Percentiles rank a stretch among this genome's conserved stretches.
Evolutionary conservation across 306 rosid species (phyloP).

Genomic region (Hylodesmum podocarpum): DNA sequence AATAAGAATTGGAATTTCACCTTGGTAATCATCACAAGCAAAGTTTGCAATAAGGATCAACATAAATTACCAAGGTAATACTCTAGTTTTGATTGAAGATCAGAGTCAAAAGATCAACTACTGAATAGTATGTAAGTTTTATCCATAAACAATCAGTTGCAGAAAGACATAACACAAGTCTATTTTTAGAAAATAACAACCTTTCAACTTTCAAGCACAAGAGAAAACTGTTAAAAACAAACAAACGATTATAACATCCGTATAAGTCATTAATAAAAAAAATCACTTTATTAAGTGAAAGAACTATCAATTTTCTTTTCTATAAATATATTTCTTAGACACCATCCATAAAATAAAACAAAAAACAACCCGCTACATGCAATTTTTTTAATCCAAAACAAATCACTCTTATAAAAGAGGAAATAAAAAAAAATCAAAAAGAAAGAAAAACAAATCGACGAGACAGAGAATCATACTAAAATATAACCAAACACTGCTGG

Average conservation of each 20-base stretch:
- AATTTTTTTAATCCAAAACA: neutral
- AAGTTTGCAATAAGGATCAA: neutral
- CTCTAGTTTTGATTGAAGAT: too few relatives aligned
- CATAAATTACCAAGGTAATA: neutral
- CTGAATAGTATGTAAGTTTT: too few relatives aligned
- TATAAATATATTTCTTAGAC: neutral
- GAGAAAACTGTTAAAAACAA: neutral
- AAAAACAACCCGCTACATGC: too few relatives aligned
- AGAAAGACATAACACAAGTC: neutral
- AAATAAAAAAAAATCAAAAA: neutral
- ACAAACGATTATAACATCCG: neutral
- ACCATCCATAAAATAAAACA: neutral
- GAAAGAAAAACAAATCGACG: too few relatives aligned
- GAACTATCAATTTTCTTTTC: neutral
- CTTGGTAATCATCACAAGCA: neutral
- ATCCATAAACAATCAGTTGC: neutral
- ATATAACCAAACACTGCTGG: too few relatives aligned
- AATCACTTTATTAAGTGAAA: neutral
- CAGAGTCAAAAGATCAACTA: too few relatives aligned
- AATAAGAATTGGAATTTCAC: neutral
- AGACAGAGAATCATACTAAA: neutral
- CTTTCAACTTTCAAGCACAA: neutral
- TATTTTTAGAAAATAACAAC: neutral
- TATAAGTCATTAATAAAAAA: neutral
- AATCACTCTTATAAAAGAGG: neutral